phyloP scores from a whole-genome alignment of 2,329 filamentous ascomycete genomes.

The Colletotrichum abscissum region DNA sequence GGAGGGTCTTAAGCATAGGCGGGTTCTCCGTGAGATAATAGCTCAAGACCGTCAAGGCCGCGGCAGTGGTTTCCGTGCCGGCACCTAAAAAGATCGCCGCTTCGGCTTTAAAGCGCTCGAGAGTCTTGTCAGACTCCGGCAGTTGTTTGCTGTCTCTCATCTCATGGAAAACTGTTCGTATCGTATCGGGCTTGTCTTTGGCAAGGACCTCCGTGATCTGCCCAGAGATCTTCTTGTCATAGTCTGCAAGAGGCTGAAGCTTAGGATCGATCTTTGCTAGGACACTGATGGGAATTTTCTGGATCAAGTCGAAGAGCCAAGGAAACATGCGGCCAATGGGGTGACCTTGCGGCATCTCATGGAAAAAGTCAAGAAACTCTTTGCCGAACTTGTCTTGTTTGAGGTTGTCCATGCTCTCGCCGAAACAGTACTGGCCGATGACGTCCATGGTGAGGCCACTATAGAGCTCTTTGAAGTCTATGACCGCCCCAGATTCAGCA shows the following conservation, averaged over 20 bases:
- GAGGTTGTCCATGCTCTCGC: neutral
- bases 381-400: constrained; percentile 43
- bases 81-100: constrained; percentile 59
- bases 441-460: constrained; percentile 48
- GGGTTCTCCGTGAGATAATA: constrained; percentile 44
- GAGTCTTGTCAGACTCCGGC: constrained; percentile 28
- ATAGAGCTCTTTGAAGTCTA: constrained; percentile 38
- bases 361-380: constrained; percentile 43
- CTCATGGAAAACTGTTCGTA: constrained; percentile 48
- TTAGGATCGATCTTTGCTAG: constrained; percentile 33
- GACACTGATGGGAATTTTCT: constrained; percentile 25
- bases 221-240: constrained; percentile 26
- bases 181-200: neutral
- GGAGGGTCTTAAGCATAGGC: constrained; percentile 41
- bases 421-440: constrained; percentile 49
- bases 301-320: constrained; percentile 37
- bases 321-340: constrained; percentile 35
- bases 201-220: constrained; percentile 29
- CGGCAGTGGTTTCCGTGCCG: constrained; percentile 60
- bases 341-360: constrained; percentile 36
- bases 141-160: constrained; percentile 40
- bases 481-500: constrained; percentile 35
- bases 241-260: constrained; percentile 31
- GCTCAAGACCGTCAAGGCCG: constrained; percentile 46
- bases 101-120: constrained; percentile 37